Base-by-base conservation (phyloP, 306 rosid genomes). In the Dalbergia cochinchinensis region DNA sequence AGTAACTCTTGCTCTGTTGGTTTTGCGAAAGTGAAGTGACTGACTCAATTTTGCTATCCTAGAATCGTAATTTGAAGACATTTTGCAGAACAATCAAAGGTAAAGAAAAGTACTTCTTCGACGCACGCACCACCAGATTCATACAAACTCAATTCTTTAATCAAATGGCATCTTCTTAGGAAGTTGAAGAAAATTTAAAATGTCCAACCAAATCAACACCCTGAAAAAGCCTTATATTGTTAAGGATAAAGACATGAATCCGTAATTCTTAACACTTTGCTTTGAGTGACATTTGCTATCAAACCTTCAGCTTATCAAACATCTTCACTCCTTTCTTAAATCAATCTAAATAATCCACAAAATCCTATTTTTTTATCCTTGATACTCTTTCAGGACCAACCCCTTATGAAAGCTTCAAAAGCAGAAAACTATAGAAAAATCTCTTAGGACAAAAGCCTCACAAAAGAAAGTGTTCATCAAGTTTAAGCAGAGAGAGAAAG, bases 401-500 rank as follows among this genome's bases (percentile, higher is more conserved):
- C 50, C 44, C 20, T 45, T 3, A 4, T 15, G 62, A 51, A 47
- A 68, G 26, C 63, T 4, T 19, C 62, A 47, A 13, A 82, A 74
- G 61, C 12, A 61, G 22, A 45, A 62, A 55, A 37, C 41, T 47
- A 74, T 9, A 73, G 14, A 75, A 82, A 37, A 69, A 45, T 37
- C 55, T 41, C 42, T 26, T 61, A 33, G 35, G n/a, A 47, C 18
- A 74, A 37, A 64, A 54, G 48, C 59, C 11, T 73, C 65, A n/a
- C 60, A 35, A 66, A 51, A 78, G 45, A 80, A 47, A 7, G 26
- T 4, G 48, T 26, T 11, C 34, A 69, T 54, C 65, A 48, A 55
- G 14, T 74, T 54, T 26, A 51, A 72, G 5, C 58, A 82, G 6
- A 15, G 61, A 76, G 55, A 76, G 69, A 73, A 60, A 83, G 53